Base-by-base conservation (phyloP, 139 green algal genomes). In the Volvox reticuliferus region DNA sequence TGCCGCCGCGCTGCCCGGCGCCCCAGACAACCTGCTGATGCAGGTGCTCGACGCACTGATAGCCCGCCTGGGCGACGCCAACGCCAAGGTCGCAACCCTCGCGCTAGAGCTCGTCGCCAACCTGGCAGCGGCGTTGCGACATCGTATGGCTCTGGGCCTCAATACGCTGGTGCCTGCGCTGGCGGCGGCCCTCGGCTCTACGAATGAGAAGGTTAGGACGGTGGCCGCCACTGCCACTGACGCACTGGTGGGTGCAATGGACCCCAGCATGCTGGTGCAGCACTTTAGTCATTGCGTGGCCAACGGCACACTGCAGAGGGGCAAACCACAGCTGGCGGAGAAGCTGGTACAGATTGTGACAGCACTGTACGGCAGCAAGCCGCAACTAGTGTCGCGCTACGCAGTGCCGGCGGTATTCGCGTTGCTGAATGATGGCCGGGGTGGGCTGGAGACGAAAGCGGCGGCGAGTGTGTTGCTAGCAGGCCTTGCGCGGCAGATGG, bases 141-240 rank as follows among this genome's bases (percentile, higher is more conserved):
- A 93, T 37, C 82, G 93, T 9, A 33, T 93, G 35, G 21, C 36
- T 3, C 44, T 81, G 44, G 88, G 88, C 21, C 94, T 97, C 86
- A 94, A 94, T 93, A 95, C 91, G 19, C 81, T 97, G 44, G 86
- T 97, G 12, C 95, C 95, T 19, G 93, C 94, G 21, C 91, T 97
- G 26, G 93, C 93, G 1, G 86, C 90, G 21, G 92, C 87, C 33
- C 86, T 97, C 5, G 94, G 93, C 78, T 95, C 93, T 16, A 88
- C 89, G 33, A 96, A 96, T 84, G 95, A 96, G 13, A 96, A 94
- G 88, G 84, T 94, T 18, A 93, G 95, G 6, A 22, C 13, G 19
- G 79, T 85, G 12, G 94, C 93, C 1, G 79, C 82, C 20, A 35
- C 77, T 20, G 93, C 93, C 0, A 71, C 92, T 16, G 93, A 96